phyloP scores from a whole-genome alignment of 169 alveolate species.

The Plasmodium yoelii region DNA sequence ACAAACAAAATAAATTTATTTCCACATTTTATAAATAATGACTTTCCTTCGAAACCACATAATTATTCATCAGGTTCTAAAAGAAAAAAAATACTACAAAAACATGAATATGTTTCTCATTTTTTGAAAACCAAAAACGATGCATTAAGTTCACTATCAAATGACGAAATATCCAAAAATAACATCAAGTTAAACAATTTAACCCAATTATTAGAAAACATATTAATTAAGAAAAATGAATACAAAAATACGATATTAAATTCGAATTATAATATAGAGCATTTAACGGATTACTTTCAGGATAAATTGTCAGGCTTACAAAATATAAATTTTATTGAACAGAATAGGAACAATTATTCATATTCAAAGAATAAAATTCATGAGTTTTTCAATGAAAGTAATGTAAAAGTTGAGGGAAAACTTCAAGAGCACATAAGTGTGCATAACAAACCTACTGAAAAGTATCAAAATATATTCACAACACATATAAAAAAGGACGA shows the following conservation, averaged over 20 bases:
- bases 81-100: not conserved
- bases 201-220: conserved; percentile 14
- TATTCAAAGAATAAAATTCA: conserved; percentile 48
- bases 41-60: not conserved
- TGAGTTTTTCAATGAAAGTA: conserved; percentile 20
- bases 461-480: not conserved
- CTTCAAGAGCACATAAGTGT: not conserved
- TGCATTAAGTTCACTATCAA: not conserved
- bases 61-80: not conserved
- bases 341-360: conserved; percentile 36
- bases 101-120: not conserved
- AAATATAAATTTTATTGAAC: conserved; percentile 38
- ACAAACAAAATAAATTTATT: conserved; percentile 7
- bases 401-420: conserved; percentile 1
- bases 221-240: conserved; percentile 30
- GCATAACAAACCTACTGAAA: not conserved
- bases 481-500: not conserved
- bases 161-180: conserved; percentile 7
- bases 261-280: conserved; percentile 26
- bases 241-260: conserved; percentile 7
- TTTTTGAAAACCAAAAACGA: conserved; percentile 7
- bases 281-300: conserved; percentile 14
- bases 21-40: conserved; percentile 32
- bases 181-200: conserved; percentile 5
- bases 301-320: conserved; percentile 11